Evolutionary conservation across 202 grass and related monocot species (phyloP).

Genomic region (Sporobolus alterniflorus): DNA sequence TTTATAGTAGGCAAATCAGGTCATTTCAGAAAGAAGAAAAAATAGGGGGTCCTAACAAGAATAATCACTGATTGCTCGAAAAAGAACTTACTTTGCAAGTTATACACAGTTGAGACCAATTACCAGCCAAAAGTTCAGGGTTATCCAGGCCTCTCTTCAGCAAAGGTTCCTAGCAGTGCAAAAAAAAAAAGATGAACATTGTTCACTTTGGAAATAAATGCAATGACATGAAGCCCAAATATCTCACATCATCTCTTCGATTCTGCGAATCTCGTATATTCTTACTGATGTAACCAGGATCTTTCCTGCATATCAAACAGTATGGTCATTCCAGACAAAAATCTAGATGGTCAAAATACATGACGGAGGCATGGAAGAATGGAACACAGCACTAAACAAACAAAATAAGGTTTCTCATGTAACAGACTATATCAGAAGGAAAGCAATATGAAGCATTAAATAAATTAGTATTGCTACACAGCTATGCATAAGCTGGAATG

Average conservation of each 20-base stretch:
- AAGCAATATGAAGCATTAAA: neutral
- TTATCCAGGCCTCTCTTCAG: constrained; percentile 82
- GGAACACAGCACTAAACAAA: neutral
- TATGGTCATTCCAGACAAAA: constrained; percentile 14
- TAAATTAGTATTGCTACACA: neutral
- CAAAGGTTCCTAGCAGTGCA: constrained; percentile 80
- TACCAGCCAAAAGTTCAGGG: constrained; percentile 70
- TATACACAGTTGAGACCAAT: constrained; percentile 93
- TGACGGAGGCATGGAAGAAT: constrained; percentile 1
- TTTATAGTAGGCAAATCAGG: constrained; percentile 47
- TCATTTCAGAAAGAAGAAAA: constrained; percentile 17
- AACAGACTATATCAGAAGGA: neutral
- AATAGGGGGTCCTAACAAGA: neutral
- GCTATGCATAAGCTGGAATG: neutral
- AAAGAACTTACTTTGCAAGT: constrained; percentile 85
- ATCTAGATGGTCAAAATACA: constrained; percentile 24
- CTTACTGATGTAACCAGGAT: constrained; percentile 91
- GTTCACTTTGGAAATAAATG: constrained; percentile 12
- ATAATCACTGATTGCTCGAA: neutral
- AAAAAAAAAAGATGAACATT: constrained; percentile 28
- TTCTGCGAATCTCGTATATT: constrained; percentile 83
- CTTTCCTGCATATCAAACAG: constrained; percentile 73
- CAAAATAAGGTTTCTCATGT: neutral
- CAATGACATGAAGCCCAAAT: constrained; percentile 11
- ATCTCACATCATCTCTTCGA: constrained; percentile 83